Percentiles rank a stretch among this genome's conserved stretches.
phyloP scores from a whole-genome alignment of 176 grass and related monocot species.

The Cenchrus fungigraminus region DNA sequence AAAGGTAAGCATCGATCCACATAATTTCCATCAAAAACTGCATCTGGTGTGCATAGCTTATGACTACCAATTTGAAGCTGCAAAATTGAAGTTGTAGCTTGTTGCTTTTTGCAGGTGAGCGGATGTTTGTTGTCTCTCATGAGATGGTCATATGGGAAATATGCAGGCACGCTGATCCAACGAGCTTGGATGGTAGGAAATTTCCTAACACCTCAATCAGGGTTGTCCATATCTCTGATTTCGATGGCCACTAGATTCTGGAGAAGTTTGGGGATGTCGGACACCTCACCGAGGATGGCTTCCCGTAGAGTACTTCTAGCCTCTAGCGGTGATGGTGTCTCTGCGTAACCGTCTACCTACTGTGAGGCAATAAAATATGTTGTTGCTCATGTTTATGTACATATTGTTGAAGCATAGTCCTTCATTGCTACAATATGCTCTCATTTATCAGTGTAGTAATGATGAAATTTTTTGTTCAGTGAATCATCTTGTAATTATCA shows the following conservation, averaged over 20 bases:
- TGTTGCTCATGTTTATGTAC: too few relatives aligned
- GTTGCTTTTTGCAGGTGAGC: constrained; percentile 30
- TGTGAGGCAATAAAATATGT: not conserved
- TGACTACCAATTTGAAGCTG: too few relatives aligned
- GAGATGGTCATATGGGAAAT: constrained; percentile 53
- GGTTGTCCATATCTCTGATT: constrained; percentile 37
- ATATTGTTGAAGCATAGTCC: too few relatives aligned
- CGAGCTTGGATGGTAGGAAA: not conserved
- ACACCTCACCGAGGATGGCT: constrained; percentile 40
- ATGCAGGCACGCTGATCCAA: constrained; percentile 35
- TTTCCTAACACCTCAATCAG: constrained; percentile 59
- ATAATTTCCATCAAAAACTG: not conserved
- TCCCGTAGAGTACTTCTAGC: constrained; percentile 28
- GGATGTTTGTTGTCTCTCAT: constrained; percentile 64
- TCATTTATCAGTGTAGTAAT: not conserved
- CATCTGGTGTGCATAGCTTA: too few relatives aligned
- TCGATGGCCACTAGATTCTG: constrained; percentile 39
- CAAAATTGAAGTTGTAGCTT: not conserved
- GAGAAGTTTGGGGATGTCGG: constrained; percentile 46
- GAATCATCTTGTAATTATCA: too few relatives aligned
- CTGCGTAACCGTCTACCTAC: constrained; percentile 1
- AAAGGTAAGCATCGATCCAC: constrained; percentile 37
- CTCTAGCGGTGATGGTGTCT: constrained; percentile 57
- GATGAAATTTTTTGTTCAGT: not conserved
- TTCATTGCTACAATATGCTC: too few relatives aligned